A percentile compares a stretch with the other conserved stretches of the same genome.
phyloP scores from a whole-genome alignment of 495 filamentous ascomycete species.

The Hapsidospora chrysogenum region DNA sequence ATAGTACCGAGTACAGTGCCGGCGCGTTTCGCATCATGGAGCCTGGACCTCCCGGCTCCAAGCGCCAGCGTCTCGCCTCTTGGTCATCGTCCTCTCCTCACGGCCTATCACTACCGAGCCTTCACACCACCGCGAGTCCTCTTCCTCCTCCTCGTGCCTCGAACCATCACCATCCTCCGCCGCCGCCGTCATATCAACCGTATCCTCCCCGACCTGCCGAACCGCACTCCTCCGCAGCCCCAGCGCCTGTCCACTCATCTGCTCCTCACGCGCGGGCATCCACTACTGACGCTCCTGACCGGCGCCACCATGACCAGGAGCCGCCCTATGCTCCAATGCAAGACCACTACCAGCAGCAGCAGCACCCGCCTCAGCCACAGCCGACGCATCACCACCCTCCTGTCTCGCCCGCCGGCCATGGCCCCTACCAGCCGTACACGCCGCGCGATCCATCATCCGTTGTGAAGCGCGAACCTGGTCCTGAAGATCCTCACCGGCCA shows the following conservation, averaged over 20 bases:
- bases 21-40: slow-evolving; percentile 28
- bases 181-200: background rate
- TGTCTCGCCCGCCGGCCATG: slow-evolving; percentile 17
- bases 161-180: background rate
- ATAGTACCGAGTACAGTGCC: slow-evolving; percentile 9
- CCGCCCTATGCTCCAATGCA: slow-evolving; percentile 31
- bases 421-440: slow-evolving; percentile 8
- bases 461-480: slow-evolving; percentile 1
- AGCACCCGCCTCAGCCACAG: background rate
- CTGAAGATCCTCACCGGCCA: slow-evolving; percentile 1
- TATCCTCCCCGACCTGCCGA: background rate
- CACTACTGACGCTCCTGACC: slow-evolving; percentile 22
- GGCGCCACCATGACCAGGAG: slow-evolving; percentile 32
- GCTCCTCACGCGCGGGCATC: slow-evolving; percentile 4
- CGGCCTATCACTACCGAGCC: slow-evolving; percentile 14
- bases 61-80: slow-evolving; percentile 29
- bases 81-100: slow-evolving; percentile 26
- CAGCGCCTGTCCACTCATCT: background rate
- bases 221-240: background rate
- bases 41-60: slow-evolving; percentile 26
- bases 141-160: slow-evolving; percentile 1
- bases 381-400: slow-evolving; percentile 8
- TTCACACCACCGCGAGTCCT: slow-evolving; percentile 24
- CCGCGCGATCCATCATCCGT: background rate
- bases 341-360: slow-evolving; percentile 19